These are phyloP conservation scores for Cadophora sp. DNA, from an alignment of 2,329 filamentous ascomycete species.

Conservation along the genomic window DNA sequence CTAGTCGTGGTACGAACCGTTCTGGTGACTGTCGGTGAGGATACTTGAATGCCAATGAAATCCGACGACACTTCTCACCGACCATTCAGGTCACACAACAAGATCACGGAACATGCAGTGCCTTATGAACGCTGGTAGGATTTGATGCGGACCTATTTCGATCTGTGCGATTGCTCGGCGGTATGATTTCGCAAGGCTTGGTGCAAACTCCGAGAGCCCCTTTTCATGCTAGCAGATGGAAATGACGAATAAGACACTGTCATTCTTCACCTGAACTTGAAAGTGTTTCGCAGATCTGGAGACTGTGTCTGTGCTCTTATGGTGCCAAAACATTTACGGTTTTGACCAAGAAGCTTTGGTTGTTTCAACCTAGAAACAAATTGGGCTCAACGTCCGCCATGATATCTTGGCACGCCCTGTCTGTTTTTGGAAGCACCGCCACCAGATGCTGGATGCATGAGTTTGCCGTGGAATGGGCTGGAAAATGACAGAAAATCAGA, in stretches of 20 bases:
- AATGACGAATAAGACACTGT: neutral
- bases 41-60: conserved; percentile 8
- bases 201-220: neutral
- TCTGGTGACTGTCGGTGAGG: neutral
- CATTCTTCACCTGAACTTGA: neutral
- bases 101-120: conserved; percentile 1
- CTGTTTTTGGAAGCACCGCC: neutral
- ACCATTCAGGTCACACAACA: conserved; percentile 11
- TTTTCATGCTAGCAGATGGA: neutral
- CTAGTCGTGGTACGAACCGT: neutral
- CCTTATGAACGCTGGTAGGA: conserved; percentile 1
- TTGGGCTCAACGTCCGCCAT: neutral
- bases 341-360: conserved; percentile 9
- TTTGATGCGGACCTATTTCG: neutral
- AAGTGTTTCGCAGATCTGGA: neutral
- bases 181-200: neutral
- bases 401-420: neutral
- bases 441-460: neutral
- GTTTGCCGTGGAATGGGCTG: neutral
- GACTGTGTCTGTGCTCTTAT: conserved; percentile 3
- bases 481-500: neutral
- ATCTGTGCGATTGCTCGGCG: conserved; percentile 10
- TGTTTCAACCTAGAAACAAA: conserved; percentile 11
- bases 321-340: conserved; percentile 7
- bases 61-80: conserved; percentile 3